phyloP scores from a whole-genome alignment of 108 stramenopile genomes.

The Cyclostephanos invisitatus region DNA sequence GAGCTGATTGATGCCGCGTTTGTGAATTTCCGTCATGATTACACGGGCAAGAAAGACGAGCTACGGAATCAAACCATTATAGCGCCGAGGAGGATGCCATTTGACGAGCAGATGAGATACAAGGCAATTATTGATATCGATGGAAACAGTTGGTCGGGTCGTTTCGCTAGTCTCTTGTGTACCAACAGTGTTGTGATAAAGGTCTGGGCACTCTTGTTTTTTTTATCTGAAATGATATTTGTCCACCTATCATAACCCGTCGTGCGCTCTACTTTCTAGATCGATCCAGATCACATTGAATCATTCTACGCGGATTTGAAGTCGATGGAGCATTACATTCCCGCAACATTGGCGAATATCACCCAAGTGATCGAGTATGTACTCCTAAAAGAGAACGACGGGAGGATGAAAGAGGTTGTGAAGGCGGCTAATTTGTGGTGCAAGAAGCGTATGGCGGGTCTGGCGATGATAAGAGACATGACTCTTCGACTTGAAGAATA shows the following conservation, averaged over 20 bases:
- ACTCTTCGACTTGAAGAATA: not conserved
- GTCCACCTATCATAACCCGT: not conserved
- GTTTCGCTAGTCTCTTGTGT: slow-evolving; percentile 37
- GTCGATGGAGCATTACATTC: not conserved
- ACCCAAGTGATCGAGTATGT: not conserved
- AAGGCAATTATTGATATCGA: slow-evolving; percentile 39
- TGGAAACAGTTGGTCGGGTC: slow-evolving; percentile 36
- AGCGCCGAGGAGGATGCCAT: slow-evolving; percentile 5
- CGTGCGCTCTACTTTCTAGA: not conserved
- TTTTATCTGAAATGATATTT: no score
- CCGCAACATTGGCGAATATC: slow-evolving; percentile 2
- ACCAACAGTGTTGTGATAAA: slow-evolving; percentile 31
- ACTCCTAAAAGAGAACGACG: not conserved
- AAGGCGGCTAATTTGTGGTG: not conserved
- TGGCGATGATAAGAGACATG: not conserved
- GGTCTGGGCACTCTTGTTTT: slow-evolving; percentile 11
- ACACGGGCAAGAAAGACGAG: slow-evolving; percentile 3
- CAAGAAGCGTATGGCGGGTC: not conserved
- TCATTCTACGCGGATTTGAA: not conserved
- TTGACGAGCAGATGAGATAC: slow-evolving; percentile 11
- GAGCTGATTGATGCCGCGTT: slow-evolving; percentile 35
- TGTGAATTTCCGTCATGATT: slow-evolving; percentile 10
- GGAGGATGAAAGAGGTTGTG: not conserved
- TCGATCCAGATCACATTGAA: slow-evolving; percentile 4
- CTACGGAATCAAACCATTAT: slow-evolving; percentile 12